phyloP scores from a whole-genome alignment of 208 protist genomes.

The Tritrichomonas musculus region DNA sequence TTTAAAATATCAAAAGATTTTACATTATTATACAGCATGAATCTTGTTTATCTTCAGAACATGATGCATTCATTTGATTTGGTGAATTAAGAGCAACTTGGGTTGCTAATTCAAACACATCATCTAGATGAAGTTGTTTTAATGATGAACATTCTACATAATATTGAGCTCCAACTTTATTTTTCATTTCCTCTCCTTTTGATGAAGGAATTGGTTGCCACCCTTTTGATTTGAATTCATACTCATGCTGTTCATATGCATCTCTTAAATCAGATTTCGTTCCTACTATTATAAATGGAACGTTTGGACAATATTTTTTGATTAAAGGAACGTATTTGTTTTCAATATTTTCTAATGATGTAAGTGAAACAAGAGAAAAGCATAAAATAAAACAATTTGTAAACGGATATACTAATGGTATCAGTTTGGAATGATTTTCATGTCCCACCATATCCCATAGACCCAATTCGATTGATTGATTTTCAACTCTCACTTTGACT shows the following conservation, averaged over 20 bases:
- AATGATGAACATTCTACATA: slow-evolving; percentile 14
- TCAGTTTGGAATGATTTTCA: slow-evolving; percentile 46
- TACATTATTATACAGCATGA: too few species aligned
- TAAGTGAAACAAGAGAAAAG: slow-evolving; percentile 55
- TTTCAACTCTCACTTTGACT: slow-evolving; percentile 57
- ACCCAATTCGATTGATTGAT: slow-evolving; percentile 53
- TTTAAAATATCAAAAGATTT: too few species aligned
- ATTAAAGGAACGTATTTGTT: slow-evolving; percentile 55
- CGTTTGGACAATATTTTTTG: slow-evolving; percentile 36
- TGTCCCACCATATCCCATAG: slow-evolving; percentile 57
- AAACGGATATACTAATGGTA: slow-evolving; percentile 41
- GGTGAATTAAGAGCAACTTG: too few species aligned
- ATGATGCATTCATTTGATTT: too few species aligned
- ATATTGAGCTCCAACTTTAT: background rate
- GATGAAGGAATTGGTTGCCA: background rate
- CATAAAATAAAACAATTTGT: slow-evolving; percentile 66
- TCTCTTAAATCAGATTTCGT: background rate
- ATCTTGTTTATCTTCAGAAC: too few species aligned
- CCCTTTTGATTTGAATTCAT: background rate
- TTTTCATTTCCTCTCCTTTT: background rate
- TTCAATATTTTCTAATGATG: slow-evolving; percentile 63
- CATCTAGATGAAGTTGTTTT: background rate
- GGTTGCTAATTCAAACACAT: background rate
- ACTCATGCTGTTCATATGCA: background rate
- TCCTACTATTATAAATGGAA: background rate